Conservation (phyloP, 805 yeast genomes). For the Schizosaccharomyces octosporus region DNA sequence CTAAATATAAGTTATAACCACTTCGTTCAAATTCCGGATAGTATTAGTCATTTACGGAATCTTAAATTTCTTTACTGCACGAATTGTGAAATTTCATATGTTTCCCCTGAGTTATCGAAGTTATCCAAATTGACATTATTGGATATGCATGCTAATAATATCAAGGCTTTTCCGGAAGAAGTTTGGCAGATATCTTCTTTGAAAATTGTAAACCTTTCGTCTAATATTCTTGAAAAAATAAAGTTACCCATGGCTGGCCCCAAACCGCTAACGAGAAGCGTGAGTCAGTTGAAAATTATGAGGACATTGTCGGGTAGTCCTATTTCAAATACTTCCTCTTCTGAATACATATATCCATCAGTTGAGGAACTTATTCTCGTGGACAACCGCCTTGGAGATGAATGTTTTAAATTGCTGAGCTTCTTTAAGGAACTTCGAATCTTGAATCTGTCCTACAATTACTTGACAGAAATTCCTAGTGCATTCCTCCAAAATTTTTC, state of each 20-base stretch:
- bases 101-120: constrained; percentile 27
- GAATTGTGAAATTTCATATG: constrained; percentile 36
- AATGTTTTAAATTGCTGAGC: constrained; percentile 43
- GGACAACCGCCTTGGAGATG: constrained; percentile 65
- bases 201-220: constrained; percentile 51
- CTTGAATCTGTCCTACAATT: constrained; percentile 66
- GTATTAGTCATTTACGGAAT: constrained; percentile 33
- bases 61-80: constrained; percentile 49
- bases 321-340: background rate
- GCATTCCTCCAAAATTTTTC: constrained; percentile 39
- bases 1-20: constrained; percentile 64
- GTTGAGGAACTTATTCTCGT: constrained; percentile 39
- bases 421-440: constrained; percentile 30
- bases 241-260: constrained; percentile 25
- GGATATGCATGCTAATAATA: constrained; percentile 59
- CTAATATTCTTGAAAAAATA: constrained; percentile 50
- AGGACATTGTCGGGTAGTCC: background rate
- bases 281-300: background rate
- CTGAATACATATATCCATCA: background rate
- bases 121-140: constrained; percentile 38
- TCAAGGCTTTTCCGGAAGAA: constrained; percentile 42
- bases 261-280: background rate
- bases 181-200: constrained; percentile 37
- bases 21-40: constrained; percentile 28
- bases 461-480: constrained; percentile 52